Evolutionary conservation across 345 rosid species (phyloP), one percentile per base, ranked within the genome.

Genomic region (Linum tenue): DNA sequence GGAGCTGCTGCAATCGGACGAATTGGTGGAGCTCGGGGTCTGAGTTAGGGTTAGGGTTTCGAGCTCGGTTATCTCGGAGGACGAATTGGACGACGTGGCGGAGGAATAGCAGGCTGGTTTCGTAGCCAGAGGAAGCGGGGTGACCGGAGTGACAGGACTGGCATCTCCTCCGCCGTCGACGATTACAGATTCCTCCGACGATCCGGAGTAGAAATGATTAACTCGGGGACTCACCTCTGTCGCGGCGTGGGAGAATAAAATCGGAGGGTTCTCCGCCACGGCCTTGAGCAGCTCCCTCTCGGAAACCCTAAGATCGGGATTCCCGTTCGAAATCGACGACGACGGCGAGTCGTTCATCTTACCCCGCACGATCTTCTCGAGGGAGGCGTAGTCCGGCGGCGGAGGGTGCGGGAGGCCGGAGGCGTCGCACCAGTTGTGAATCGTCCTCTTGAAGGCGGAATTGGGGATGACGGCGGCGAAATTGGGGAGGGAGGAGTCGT

Each of bases 41-140:
- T 43, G 63, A 0, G 3, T 58, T 57, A 44, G 61, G 48, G 64
- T 50, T 63, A 48, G 71, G 68, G 56, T 64, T 63, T 72, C 76
- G 31, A 50, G 15, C 50, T 72, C 68, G 3, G 68, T 10, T 15
- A 72, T 68, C 37, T 65, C 75, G 16, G 63, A 62, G 17, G 70
- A 71, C 5, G 67, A 62, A 38, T 35, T 67, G 39, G 76, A 59
- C 7, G 76, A 64, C 62, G 71, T 48, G 7, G 63, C 4, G 48
- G 83, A 76, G 53, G 80, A 81, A 71, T 78, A 84, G 63, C 91
- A 87, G 38, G 90, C 89, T 1, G 98, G 98, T 14, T 85, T 77
- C 1, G 91, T 89, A 15, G 87, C 69, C 5, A 91, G 75, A 3
- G 96, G 90, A 61, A 89, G 70, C 56, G 96, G 98, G 48, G 88